Evolutionary conservation across 345 rosid species (phyloP).

Genomic region (Ceriops tagal): DNA sequence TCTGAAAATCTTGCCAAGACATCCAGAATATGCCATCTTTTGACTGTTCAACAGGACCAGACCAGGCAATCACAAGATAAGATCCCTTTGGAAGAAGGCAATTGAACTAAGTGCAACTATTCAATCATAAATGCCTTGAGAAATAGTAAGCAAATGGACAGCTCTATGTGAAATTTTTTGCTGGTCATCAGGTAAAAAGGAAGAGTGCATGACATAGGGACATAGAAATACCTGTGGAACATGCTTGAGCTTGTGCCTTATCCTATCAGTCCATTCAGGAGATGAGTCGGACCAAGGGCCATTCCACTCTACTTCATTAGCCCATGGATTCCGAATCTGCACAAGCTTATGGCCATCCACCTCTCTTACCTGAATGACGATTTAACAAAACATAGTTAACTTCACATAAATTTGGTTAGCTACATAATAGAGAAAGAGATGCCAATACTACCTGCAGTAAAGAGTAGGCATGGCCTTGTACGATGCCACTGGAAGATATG

Average conservation of each 20-base stretch:
- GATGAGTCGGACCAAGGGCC: constrained; percentile 99
- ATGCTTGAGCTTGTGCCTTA: constrained; percentile 93
- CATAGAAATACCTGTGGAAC: constrained; percentile 65
- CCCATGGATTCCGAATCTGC: constrained; percentile 99
- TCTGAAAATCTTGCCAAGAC: constrained; percentile 99
- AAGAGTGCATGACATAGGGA: constrained; percentile 3
- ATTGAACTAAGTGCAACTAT: constrained; percentile 8
- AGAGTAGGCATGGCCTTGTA: constrained; percentile 99
- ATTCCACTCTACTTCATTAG: constrained; percentile 99
- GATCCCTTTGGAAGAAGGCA: not conserved
- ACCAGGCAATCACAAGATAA: constrained; percentile 6
- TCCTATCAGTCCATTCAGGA: constrained; percentile 94
- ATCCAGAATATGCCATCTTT: constrained; percentile 99
- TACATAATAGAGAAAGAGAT: constrained; percentile 4
- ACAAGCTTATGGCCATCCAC: constrained; percentile 99
- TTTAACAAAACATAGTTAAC: not conserved
- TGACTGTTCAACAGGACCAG: constrained; percentile 57
- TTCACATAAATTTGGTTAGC: constrained; percentile 1
- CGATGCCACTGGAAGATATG: constrained; percentile 97
- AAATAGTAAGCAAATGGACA: not conserved
- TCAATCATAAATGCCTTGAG: not conserved
- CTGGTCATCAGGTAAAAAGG: not conserved
- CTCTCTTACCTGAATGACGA: constrained; percentile 74
- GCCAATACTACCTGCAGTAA: constrained; percentile 67
- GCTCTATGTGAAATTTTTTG: not conserved